Percentiles rank a stretch among this genome's conserved stretches.
Evolutionary conservation across 108 stramenopile genomes (phyloP).

Genomic region (Cyclotella choctawhatcheeana): DNA sequence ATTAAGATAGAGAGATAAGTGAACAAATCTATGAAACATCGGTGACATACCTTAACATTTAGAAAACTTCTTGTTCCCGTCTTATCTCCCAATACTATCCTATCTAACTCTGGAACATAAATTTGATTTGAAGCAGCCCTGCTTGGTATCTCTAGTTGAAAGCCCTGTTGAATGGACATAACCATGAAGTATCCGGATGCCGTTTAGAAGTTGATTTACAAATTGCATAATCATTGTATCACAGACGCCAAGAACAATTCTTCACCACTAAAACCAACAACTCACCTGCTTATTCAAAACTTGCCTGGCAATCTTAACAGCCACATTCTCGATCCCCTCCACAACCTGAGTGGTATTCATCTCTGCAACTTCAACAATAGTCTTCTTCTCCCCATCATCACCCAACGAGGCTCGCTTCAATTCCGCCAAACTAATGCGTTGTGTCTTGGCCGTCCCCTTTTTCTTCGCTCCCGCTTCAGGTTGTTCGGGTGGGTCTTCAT

Average conservation of each 20-base stretch:
- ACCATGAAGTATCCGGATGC: too few relatives aligned
- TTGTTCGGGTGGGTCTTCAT: not conserved
- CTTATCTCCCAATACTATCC: constrained; percentile 83
- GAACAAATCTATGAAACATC: not conserved
- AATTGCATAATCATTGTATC: too few relatives aligned
- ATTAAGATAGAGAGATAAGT: not conserved
- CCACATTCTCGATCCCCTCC: constrained; percentile 84
- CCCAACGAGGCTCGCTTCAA: constrained; percentile 7
- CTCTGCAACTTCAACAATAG: constrained; percentile 81
- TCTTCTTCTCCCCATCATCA: constrained; percentile 29
- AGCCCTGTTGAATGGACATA: constrained; percentile 20
- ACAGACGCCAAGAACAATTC: too few relatives aligned
- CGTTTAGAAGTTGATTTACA: too few relatives aligned
- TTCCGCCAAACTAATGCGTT: constrained; percentile 28
- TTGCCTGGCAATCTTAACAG: constrained; percentile 69
- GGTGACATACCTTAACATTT: constrained; percentile 62
- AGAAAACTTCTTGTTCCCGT: constrained; percentile 68
- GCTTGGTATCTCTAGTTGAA: constrained; percentile 73
- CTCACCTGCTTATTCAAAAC: constrained; percentile 61
- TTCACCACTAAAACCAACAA: too few relatives aligned
- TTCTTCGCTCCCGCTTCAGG: not conserved
- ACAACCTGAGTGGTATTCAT: constrained; percentile 71
- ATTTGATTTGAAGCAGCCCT: constrained; percentile 90
- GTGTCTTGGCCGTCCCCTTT: not conserved
- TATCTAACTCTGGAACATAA: constrained; percentile 92